Percentiles rank a stretch among this genome's conserved stretches.
Conservation (phyloP, 75 land plant genomes). For the Sequoia sempervirens region DNA sequence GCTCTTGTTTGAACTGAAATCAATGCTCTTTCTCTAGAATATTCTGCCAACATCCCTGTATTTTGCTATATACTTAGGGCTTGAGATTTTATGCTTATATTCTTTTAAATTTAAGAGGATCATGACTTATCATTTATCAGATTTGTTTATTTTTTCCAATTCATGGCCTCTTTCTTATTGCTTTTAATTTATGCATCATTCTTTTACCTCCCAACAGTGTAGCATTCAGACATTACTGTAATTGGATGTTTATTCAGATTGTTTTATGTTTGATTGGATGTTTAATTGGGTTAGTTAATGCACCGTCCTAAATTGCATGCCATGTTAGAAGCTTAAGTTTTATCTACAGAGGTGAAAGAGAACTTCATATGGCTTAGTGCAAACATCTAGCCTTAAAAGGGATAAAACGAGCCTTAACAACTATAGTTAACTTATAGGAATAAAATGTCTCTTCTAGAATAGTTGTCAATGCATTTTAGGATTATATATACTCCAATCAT, state of each 20-base stretch:
- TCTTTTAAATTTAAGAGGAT: no score
- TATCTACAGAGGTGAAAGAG: neutral
- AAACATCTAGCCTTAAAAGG: neutral
- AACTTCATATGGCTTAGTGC: neutral
- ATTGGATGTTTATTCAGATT: neutral
- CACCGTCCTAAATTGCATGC: no score
- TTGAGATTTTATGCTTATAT: no score
- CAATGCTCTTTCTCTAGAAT: no score
- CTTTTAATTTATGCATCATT: neutral
- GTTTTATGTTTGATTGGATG: neutral
- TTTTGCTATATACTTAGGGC: no score
- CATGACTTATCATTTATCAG: neutral
- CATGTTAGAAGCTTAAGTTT: neutral
- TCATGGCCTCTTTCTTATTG: neutral
- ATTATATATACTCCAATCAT: neutral
- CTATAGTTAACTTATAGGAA: neutral
- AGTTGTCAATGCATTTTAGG: neutral
- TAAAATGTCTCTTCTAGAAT: neutral
- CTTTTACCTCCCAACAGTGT: neutral
- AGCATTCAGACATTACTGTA: neutral
- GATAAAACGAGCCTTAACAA: neutral
- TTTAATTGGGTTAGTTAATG: neutral
- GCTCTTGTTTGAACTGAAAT: no score
- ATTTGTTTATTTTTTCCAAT: neutral
- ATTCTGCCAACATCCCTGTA: no score